Percentiles rank a stretch among this genome's conserved stretches.
Evolutionary conservation across 768 basidiomycete species (phyloP).

Genomic region (Lactarius tabidus): DNA sequence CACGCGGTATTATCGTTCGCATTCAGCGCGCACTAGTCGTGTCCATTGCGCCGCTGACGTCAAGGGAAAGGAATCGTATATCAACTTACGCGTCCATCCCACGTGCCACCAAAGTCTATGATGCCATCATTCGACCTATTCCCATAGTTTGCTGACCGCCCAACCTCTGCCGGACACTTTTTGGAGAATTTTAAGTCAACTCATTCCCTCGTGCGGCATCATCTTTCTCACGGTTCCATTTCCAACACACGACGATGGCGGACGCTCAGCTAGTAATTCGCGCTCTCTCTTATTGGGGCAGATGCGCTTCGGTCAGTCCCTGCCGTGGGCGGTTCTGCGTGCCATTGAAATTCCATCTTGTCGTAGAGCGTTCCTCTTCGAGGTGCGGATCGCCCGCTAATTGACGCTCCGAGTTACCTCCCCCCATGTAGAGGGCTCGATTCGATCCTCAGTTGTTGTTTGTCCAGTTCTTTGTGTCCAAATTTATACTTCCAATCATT

Average conservation of each 20-base stretch:
- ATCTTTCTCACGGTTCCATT: background rate
- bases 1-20: background rate
- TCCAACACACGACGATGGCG: too few species aligned
- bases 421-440: background rate
- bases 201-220: background rate
- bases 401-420: too few species aligned
- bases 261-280: too few species aligned
- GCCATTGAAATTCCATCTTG: background rate
- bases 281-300: background rate
- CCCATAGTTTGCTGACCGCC: too few species aligned
- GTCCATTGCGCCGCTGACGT: background rate
- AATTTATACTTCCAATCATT: background rate
- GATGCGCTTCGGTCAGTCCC: background rate
- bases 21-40: background rate
- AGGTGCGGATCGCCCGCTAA: too few species aligned
- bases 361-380: background rate
- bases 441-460: background rate
- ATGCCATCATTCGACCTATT: too few species aligned
- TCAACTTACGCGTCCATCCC: too few species aligned
- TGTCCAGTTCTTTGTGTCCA: background rate
- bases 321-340: background rate
- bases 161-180: too few species aligned
- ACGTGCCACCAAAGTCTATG: too few species aligned
- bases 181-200: background rate
- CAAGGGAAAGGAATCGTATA: background rate